Base-by-base conservation (phyloP, 495 filamentous ascomycete species). In the Letharia lupina region DNA sequence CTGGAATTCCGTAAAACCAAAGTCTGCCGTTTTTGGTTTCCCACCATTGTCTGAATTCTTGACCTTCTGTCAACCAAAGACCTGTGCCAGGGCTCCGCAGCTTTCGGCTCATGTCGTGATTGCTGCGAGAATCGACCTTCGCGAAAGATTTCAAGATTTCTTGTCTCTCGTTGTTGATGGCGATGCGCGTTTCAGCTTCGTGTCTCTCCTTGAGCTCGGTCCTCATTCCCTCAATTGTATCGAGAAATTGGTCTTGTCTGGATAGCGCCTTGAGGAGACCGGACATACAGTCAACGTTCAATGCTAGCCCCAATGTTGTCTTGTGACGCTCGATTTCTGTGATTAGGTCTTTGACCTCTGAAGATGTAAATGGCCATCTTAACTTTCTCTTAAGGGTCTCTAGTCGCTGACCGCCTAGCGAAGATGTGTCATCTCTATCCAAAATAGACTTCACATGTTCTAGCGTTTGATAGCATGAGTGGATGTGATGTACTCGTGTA, bases 1-100 rank as follows among this genome's bases (percentile, higher is more conserved):
- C 78, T 16, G 78, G 74, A 31, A 79, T 79, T 2, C 76, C 75
- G 65, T 67, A 71, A 1, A 79, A 61, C 78, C 77, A 79, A 5
- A 80, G 68, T 23, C 67, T 74, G 7, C 65, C 63, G 33, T 35
- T 39, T 15, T 40, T 9, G 12, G 52, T 70, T 1, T 65, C 28
- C 23, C 75, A 62, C 77, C 77, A 79, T 12, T 63, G 48, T 60
- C 69, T 65, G 59, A 78, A 77, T 9, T 71, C 65, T 1, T 62
- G 58, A 28, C 68, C 54, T 3, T 75, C 69, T 15, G 66, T 69
- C 1, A 80, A 66, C 78, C 78, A 78, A 39, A 74, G 18, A 9
- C 75, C 76, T 20, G 77, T 80, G 3, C 65, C 66, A 15, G 73
- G 73, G 28, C 76, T 70, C 16, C 77, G 69, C 18, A 78, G 65